phyloP scores from a whole-genome alignment of 768 basidiomycete genomes.

The Chalciporus sphaerocephalus region DNA sequence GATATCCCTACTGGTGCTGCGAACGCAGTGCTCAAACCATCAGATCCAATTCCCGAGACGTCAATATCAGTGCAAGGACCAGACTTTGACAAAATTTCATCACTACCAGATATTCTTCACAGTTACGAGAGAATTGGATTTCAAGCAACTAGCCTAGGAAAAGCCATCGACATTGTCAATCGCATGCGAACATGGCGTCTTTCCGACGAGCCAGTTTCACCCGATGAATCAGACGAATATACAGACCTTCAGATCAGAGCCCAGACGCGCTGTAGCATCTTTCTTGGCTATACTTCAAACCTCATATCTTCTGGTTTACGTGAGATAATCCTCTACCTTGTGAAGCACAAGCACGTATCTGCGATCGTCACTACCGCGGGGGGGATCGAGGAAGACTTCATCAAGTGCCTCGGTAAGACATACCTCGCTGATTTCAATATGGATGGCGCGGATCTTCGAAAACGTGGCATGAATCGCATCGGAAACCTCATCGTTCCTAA shows the following conservation, averaged over 20 bases:
- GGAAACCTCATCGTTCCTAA: constrained; percentile 96
- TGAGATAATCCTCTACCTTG: constrained; percentile 87
- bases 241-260: constrained; percentile 55
- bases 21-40: constrained; percentile 73
- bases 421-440: constrained; percentile 92
- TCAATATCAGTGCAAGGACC: constrained; percentile 81
- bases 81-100: constrained; percentile 67
- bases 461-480: constrained; percentile 92
- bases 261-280: constrained; percentile 77
- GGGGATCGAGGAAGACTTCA: constrained; percentile 97
- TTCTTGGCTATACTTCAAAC: constrained; percentile 98
- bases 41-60: constrained; percentile 61
- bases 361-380: constrained; percentile 96
- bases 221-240: constrained; percentile 69
- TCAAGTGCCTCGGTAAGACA: constrained; percentile 97
- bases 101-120: constrained; percentile 63
- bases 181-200: constrained; percentile 91
- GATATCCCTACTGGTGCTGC: constrained; percentile 56
- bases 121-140: constrained; percentile 93
- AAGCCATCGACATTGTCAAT: constrained; percentile 86
- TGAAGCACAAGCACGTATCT: constrained; percentile 86
- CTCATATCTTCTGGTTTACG: constrained; percentile 96
- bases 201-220: constrained; percentile 72
- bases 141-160: constrained; percentile 90
- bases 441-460: constrained; percentile 83